Percentiles rank a stretch among this genome's conserved stretches.
phyloP scores from a whole-genome alignment of 169 alveolate species.

The Cryptosporidium muris region DNA sequence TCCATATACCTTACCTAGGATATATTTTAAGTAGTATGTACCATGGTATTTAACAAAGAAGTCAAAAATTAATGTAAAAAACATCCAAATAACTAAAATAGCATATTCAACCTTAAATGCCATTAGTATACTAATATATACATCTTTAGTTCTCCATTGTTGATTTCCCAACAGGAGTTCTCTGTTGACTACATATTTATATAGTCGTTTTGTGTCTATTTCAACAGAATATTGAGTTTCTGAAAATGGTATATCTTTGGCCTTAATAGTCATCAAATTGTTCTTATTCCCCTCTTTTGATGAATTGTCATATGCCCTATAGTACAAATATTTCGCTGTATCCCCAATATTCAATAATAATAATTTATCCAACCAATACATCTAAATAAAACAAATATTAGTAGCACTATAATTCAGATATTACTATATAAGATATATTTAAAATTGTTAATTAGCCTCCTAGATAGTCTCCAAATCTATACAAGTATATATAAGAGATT shows the following conservation, averaged over 20 bases:
- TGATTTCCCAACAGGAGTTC: constrained; percentile 16
- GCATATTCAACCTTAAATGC: constrained; percentile 21
- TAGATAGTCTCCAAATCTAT: too few species aligned
- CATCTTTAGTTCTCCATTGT: constrained; percentile 17
- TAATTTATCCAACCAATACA: neutral
- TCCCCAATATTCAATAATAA: constrained; percentile 28
- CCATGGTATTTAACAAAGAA: constrained; percentile 55
- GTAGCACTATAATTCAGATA: too few species aligned
- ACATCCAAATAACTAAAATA: neutral
- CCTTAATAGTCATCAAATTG: constrained; percentile 38
- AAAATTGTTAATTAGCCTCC: too few species aligned
- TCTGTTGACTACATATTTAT: constrained; percentile 6
- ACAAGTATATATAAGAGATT: too few species aligned
- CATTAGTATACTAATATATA: constrained; percentile 26
- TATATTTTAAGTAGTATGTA: constrained; percentile 6
- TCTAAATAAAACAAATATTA: too few species aligned
- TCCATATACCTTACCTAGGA: constrained; percentile 4
- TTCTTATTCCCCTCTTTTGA: neutral
- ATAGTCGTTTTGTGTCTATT: constrained; percentile 28
- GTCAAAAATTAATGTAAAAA: constrained; percentile 15
- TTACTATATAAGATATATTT: too few species aligned
- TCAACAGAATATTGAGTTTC: constrained; percentile 3
- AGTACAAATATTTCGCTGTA: constrained; percentile 31
- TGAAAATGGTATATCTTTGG: constrained; percentile 56
- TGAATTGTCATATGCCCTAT: neutral